These are phyloP conservation scores for Heliamphora pulchella DNA, from an alignment of 179 eudicot species.

Conservation along the genomic window DNA sequence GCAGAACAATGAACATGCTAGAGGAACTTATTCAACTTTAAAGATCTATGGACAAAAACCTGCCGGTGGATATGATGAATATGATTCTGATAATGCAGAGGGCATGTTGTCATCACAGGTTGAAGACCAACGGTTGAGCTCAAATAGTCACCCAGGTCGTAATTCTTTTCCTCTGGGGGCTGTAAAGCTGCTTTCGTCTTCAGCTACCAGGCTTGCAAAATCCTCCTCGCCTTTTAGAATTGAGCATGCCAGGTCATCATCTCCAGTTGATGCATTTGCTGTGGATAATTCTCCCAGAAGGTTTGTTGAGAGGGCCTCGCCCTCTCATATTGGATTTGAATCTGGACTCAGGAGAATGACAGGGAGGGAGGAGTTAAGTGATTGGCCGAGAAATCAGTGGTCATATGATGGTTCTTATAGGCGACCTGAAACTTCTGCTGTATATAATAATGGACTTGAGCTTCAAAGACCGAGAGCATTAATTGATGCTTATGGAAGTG, in stretches of 20 bases:
- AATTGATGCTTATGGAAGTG: conserved; percentile 93
- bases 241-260: conserved; percentile 51
- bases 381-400: conserved; percentile 37
- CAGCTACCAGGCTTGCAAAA: conserved; percentile 22
- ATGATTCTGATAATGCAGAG: conserved; percentile 46
- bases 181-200: conserved; percentile 37
- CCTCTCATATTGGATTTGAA: conserved; percentile 36
- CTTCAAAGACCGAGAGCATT: conserved; percentile 80
- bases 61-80: conserved; percentile 42
- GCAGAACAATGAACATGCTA: conserved; percentile 42
- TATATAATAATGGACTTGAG: conserved; percentile 41
- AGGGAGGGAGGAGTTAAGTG: conserved; percentile 42
- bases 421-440: conserved; percentile 31
- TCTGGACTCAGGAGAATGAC: conserved; percentile 36
- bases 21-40: conserved; percentile 32
- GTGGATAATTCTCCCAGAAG: conserved; percentile 47
- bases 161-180: conserved; percentile 34
- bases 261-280: conserved; percentile 46
- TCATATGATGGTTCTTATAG: conserved; percentile 26
- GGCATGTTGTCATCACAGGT: conserved; percentile 24
- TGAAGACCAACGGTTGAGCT: conserved; percentile 35
- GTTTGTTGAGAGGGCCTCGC: conserved; percentile 38
- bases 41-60: conserved; percentile 34
- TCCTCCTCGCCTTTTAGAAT: conserved; percentile 30
- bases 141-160: conserved; percentile 43